Base-by-base conservation (phyloP, 2,329 filamentous ascomycete genomes). In the Pseudocercospora crystallina region DNA sequence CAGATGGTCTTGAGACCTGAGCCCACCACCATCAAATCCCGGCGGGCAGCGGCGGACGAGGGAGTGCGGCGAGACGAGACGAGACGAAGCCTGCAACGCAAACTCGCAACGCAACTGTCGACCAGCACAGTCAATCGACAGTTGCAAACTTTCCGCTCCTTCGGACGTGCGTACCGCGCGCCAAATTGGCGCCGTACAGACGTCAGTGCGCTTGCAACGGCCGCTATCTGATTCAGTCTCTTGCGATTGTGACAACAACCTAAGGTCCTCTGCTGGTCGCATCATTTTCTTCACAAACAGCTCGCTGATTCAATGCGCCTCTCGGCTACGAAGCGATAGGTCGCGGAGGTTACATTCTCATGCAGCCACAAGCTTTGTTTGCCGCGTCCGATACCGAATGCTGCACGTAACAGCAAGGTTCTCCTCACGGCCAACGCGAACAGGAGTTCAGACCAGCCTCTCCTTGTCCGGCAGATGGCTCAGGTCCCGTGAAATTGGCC, bases 1-100 rank as follows among this genome's bases (percentile, higher is more conserved):
- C 43, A 32, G 43, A 48, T 43, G 42, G 35, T 51, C 43, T 40
- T 38, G 40, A 36, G 48, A 41, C 35, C 41, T 14, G 26, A 45
- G 48, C 37, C 42, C 30, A 14, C 14, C 39, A 20, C 32, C 32
- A 15, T 45, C 38, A 10, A 20, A 35, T 34, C 45, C 33, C 31
- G 45, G 32, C 43, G 15, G 15, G 32, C 20, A 26, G 20, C 20
- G 20, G 20, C 20, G 20, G 20, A 7, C 20, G 20, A 26, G 20
- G 20, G 20, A 3, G 20, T 26, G 20, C 20, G 20, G 20, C 20
- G 20, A 26, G 7, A 26, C 20, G 20, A 26, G 20, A 42, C 42
- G 48, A 41, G 38, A 50, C 42, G 35, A 42, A 42, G 42, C 48
- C 37, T 29, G 48, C 41, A 31, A 33, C 36, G 33, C 35, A 43